Percentiles rank a stretch among this genome's conserved stretches.
Conservation (phyloP, 1,139 yeast genomes). For the Nematodospora anomalae region DNA sequence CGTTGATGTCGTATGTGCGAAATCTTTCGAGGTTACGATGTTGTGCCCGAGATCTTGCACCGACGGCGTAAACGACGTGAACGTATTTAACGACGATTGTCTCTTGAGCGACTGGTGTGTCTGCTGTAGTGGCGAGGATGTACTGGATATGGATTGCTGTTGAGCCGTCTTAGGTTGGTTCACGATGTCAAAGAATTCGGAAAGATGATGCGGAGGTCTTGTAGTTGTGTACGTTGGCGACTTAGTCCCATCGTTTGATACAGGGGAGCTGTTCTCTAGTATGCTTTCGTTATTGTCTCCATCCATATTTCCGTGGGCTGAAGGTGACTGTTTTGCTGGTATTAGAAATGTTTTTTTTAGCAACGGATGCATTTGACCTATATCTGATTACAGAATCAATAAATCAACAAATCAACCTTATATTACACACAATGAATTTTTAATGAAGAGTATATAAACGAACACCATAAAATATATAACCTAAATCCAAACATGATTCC, state of each 20-base stretch:
- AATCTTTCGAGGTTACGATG: slow-evolving; percentile 59
- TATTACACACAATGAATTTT: no score
- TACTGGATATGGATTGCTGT: slow-evolving; percentile 13
- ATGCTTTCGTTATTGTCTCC: neutral
- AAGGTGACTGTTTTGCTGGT: neutral
- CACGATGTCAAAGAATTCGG: slow-evolving; percentile 55
- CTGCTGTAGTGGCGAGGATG: slow-evolving; percentile 12
- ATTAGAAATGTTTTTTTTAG: no score
- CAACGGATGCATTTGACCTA: no score
- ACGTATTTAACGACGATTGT: slow-evolving; percentile 34
- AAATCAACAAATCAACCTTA: no score
- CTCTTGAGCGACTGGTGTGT: slow-evolving; percentile 15
- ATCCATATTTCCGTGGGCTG: neutral
- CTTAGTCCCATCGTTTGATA: neutral
- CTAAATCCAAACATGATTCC: no score
- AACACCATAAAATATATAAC: no score
- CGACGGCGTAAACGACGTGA: slow-evolving; percentile 50
- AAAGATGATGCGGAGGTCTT: slow-evolving; percentile 49
- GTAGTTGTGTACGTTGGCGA: neutral
- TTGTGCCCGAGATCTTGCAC: slow-evolving; percentile 55
- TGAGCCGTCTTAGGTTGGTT: slow-evolving; percentile 20
- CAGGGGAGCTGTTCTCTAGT: neutral
- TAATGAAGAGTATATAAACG: no score
- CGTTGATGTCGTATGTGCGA: slow-evolving; percentile 45
- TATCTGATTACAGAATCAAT: no score